phyloP scores from a whole-genome alignment of 1,284 basidiomycete genomes.

The Athelia psychrophila region DNA sequence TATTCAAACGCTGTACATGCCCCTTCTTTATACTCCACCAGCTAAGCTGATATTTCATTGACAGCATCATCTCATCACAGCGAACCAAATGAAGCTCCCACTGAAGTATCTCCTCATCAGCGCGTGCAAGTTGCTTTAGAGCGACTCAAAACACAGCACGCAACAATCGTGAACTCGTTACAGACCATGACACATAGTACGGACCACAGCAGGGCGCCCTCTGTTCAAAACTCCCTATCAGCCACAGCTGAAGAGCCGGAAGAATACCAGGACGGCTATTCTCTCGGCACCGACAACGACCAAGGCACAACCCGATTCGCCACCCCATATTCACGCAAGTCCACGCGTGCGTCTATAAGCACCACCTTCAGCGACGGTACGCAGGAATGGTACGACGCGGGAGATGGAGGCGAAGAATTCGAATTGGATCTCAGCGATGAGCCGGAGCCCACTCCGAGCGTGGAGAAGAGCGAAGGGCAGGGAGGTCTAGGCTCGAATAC shows the following conservation, averaged over 20 bases:
- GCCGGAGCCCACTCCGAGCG: slow-evolving; percentile 37
- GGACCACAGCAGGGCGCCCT: slow-evolving; percentile 32
- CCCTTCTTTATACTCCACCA: background rate
- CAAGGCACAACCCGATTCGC: slow-evolving; percentile 24
- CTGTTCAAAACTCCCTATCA: slow-evolving; percentile 38
- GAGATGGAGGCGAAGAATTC: slow-evolving; percentile 55
- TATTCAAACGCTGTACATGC: slow-evolving; percentile 55
- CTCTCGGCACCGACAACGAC: slow-evolving; percentile 3
- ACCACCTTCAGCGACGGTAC: slow-evolving; percentile 55
- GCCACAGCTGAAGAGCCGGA: slow-evolving; percentile 50
- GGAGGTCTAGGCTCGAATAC: slow-evolving; percentile 46
- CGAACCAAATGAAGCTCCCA: slow-evolving; percentile 10
- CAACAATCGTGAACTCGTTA: slow-evolving; percentile 45
- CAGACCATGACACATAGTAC: slow-evolving; percentile 31
- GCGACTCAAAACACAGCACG: slow-evolving; percentile 59
- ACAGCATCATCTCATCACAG: slow-evolving; percentile 11
- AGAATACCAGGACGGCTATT: slow-evolving; percentile 6
- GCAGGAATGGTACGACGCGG: slow-evolving; percentile 74
- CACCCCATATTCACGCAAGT: slow-evolving; percentile 32
- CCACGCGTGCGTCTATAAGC: slow-evolving; percentile 46
- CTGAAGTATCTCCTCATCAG: slow-evolving; percentile 26
- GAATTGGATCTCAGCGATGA: slow-evolving; percentile 50
- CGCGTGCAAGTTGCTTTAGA: slow-evolving; percentile 44
- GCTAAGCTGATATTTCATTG: slow-evolving; percentile 15
- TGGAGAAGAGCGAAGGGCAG: slow-evolving; percentile 32